These are phyloP conservation scores for Ceratobasidium sp. DNA, from an alignment of 1,284 basidiomycete genomes.

Conservation along the genomic window DNA sequence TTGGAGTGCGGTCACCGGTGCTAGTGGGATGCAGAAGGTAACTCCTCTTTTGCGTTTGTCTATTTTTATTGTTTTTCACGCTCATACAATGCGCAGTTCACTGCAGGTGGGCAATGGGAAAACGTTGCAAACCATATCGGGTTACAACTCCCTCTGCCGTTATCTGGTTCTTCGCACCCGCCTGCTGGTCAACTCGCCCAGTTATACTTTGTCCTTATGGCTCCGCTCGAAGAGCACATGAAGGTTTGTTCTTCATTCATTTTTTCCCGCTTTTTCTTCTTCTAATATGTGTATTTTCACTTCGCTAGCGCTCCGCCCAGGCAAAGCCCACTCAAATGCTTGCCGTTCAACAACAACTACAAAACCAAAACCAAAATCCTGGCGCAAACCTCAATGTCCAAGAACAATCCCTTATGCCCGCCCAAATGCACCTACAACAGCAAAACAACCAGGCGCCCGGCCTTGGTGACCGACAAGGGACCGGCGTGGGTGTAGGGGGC, in stretches of 20 bases:
- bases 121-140: conserved; percentile 27
- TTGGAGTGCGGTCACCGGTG: conserved; percentile 32
- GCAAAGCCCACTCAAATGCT: conserved; percentile 30
- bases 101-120: conserved; percentile 28
- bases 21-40: conserved; percentile 34
- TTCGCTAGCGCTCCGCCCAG: conserved; percentile 25
- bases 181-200: conserved; percentile 35
- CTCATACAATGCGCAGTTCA: conserved; percentile 15
- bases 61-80: background rate
- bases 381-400: background rate
- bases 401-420: conserved; percentile 5
- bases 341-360: conserved; percentile 28
- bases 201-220: conserved; percentile 22
- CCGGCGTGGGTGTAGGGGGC: conserved; percentile 10
- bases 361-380: conserved; percentile 24
- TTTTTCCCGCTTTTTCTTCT: no score
- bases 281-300: background rate
- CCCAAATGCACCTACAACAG: conserved; percentile 39
- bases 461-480: background rate
- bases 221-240: conserved; percentile 38
- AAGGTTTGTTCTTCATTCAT: conserved; percentile 21
- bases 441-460: background rate
- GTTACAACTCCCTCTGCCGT: conserved; percentile 12
- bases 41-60: background rate
- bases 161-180: conserved; percentile 25